Base-by-base conservation (phyloP, 768 basidiomycete genomes). In the Collybiopsis confluens region DNA sequence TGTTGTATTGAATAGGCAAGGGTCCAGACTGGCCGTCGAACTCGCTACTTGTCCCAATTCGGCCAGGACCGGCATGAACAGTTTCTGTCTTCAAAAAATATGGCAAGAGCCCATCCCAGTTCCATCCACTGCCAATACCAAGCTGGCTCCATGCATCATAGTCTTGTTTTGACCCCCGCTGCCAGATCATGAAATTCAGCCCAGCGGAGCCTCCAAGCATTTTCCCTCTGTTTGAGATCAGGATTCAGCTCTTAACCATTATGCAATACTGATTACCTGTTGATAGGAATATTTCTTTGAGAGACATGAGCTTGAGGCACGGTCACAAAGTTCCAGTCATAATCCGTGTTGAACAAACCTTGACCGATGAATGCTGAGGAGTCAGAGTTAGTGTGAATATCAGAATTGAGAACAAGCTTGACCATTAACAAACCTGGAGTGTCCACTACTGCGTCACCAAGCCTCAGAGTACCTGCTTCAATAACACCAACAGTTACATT, bases 101-200 rank as follows among this genome's bases (percentile, higher is more conserved):
- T 15, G 54, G 54, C 6, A 55, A 37, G 3, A 52, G 40, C 23
- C 41, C 41, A 13, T 24, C 41, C 38, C 37, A 52, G 26, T 60
- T 45, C 57, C 57, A 54, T 55, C 50, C 46, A 35, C 45, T 38
- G 41, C 45, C 37, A 27, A 45, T 48, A 23, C 60, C 60, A 23
- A 63, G 42, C 16, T 43, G 26, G 49, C 54, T 49, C 61, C 62
- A 54, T 5, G 53, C 53, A 48, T 64, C 62, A 55, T 64, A 64
- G 40, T 64, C 62, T 2, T 26, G 43, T 37, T 55, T 47, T n/a
- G 61, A 58, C 3, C 54, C 62, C 8, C 62, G 60, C 27, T 50
- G 52, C 57, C 50, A 58, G 24, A 59, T 57, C 23, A 64, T 50
- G 36, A 59, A 64, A 51, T 64, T 64, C 11, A 64, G 16, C 2